Evolutionary conservation across 2,329 filamentous ascomycete species (phyloP), one percentile per base, ranked within the genome.

Genomic region (Scolecobasidium constrictum): DNA sequence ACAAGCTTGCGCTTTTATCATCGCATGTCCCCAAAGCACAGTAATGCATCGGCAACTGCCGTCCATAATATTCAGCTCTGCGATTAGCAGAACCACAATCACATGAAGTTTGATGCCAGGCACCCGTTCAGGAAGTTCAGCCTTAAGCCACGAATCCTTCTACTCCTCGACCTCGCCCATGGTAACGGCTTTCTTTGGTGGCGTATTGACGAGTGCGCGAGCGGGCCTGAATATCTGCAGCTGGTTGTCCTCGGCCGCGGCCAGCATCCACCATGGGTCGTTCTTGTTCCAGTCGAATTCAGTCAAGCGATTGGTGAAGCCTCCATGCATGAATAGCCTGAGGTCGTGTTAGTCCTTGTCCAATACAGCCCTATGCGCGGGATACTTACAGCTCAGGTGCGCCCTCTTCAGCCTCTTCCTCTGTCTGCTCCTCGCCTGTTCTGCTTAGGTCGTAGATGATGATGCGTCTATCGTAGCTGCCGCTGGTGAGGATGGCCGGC

Each of bases 281-380:
- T 94, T 94, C 52, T 79, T 78, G 63, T 98, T 98, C 90, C 90
- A 98, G 65, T 83, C 90, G 57, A 98, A 98, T 63, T 98, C 93
- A 26, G 86, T 87, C 48, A 98, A 78, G 51, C 93, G 83, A 65
- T 95, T 95, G 9, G 92, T 98, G 67, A 98, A 93, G 22, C 92
- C 92, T 47, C 92, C 92, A 56, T 98, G 92, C 88, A 98, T 96
- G 66, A 98, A 98, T 2, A 98, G 69, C 37, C 84, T 87, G 48
- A 11, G 9, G 1, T 9, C 7, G 11, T 21, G 53, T 46, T 56
- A 52, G 19, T 34, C 11, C n/a, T 11, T 21, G 20, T 28, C 16
- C 37, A 23, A 20, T 9, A 39, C 16, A 39, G 23, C 6, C 12
- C 7, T 36, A 16, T 41, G 11, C 11, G 26, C n/a, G 7, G 7